Percentiles rank a stretch among this genome's conserved stretches.
Evolutionary conservation across 2,329 filamentous ascomycete genomes (phyloP).

Genomic region (Claviceps purpurea): DNA sequence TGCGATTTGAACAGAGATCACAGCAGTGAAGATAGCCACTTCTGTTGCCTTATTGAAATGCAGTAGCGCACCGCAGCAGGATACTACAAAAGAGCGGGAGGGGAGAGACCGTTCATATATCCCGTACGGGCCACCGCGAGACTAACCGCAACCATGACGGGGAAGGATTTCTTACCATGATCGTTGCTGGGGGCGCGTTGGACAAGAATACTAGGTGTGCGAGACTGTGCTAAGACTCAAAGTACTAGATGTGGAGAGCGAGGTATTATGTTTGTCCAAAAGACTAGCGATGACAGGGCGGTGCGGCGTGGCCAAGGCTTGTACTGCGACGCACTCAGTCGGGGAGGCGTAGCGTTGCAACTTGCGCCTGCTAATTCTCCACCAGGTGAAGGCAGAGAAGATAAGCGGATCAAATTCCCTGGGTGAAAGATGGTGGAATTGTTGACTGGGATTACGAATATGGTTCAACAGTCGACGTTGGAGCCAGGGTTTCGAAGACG

Average conservation of each 20-base stretch:
- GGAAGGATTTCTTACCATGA: constrained; percentile 33
- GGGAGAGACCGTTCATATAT: constrained; percentile 28
- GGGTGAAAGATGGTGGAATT: constrained; percentile 5
- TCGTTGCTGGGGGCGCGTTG: constrained; percentile 27
- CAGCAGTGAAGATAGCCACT: constrained; percentile 9
- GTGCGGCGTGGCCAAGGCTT: constrained; percentile 10
- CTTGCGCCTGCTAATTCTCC: constrained; percentile 20
- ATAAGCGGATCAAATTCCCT: constrained; percentile 1
- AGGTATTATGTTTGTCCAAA: constrained; percentile 22
- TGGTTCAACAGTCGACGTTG: constrained; percentile 9
- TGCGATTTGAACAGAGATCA: constrained; percentile 7
- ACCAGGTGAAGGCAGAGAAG: constrained; percentile 12
- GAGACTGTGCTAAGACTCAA: constrained; percentile 19
- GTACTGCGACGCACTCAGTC: constrained; percentile 13
- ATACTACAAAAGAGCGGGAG: constrained; percentile 11
- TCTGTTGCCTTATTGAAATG: not conserved
- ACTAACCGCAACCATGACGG: constrained; percentile 18
- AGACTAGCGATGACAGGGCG: constrained; percentile 18
- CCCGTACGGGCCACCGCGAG: constrained; percentile 30
- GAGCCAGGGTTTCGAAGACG: constrained; percentile 2
- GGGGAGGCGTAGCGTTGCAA: constrained; percentile 11
- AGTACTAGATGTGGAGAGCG: constrained; percentile 23
- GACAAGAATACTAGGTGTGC: constrained; percentile 17
- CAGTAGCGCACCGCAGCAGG: constrained; percentile 5
- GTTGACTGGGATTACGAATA: constrained; percentile 11